phyloP scores from a whole-genome alignment of 1,284 basidiomycete genomes.

The Mycosarcoma maydis region DNA sequence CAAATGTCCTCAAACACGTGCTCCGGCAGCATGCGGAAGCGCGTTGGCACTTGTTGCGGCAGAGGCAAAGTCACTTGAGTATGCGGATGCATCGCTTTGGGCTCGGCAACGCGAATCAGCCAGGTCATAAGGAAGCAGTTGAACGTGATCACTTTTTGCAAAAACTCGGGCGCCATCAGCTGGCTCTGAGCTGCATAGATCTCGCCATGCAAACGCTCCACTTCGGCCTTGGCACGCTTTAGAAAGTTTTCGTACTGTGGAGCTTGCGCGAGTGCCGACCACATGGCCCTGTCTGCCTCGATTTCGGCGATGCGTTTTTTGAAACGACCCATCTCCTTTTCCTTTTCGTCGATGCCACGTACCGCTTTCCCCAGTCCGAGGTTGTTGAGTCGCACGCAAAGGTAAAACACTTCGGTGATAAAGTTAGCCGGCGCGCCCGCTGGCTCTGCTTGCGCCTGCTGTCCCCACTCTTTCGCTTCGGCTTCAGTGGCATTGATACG shows the following conservation, averaged over 20 bases:
- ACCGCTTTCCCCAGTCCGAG: conserved; percentile 69
- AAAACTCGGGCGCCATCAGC: conserved; percentile 84
- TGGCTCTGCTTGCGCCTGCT: conserved; percentile 17
- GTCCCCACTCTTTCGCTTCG: conserved; percentile 58
- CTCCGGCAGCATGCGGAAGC: conserved; percentile 90
- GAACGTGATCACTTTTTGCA: conserved; percentile 82
- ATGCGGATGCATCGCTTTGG: conserved; percentile 78
- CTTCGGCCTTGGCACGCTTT: conserved; percentile 58
- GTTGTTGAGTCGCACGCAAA: conserved; percentile 68
- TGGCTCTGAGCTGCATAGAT: conserved; percentile 85
- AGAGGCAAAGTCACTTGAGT: conserved; percentile 72
- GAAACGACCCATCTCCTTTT: conserved; percentile 71
- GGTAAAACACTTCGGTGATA: conserved; percentile 93
- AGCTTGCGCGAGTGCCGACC: conserved; percentile 54
- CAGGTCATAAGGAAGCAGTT: conserved; percentile 90
- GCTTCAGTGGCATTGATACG: conserved; percentile 63
- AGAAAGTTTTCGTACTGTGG: conserved; percentile 64
- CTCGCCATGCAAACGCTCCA: conserved; percentile 65
- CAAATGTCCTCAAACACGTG: conserved; percentile 94
- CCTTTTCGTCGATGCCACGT: conserved; percentile 79
- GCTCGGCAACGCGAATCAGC: conserved; percentile 92
- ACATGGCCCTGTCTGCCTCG: conserved; percentile 70
- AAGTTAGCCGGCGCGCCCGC: conserved; percentile 74
- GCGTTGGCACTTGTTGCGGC: conserved; percentile 81
- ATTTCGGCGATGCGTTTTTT: conserved; percentile 81